Percentiles rank a stretch among this genome's conserved stretches.
phyloP scores from a whole-genome alignment of 1,284 basidiomycete species.

The Cutaneotrichosporon dermatis region DNA sequence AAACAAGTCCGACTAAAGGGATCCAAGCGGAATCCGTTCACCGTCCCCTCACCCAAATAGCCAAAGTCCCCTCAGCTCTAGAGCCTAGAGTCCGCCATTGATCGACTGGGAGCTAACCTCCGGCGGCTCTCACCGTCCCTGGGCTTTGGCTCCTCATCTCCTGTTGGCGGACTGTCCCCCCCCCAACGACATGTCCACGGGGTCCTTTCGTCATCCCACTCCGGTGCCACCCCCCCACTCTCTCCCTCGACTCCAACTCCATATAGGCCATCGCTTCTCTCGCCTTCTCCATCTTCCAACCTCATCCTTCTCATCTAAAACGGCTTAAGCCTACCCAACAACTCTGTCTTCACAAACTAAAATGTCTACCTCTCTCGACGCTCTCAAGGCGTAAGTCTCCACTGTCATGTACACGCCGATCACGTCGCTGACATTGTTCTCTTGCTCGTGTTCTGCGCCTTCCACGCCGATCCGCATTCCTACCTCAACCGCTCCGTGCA shows the following conservation, averaged over 20 bases:
- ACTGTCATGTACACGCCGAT: too few species aligned
- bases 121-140: too few species aligned
- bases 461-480: not conserved
- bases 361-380: constrained; percentile 24
- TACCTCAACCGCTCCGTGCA: not conserved
- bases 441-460: not conserved
- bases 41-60: too few species aligned
- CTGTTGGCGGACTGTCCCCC: not conserved
- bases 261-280: too few species aligned
- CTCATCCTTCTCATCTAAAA: not conserved
- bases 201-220: not conserved
- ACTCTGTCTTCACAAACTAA: not conserved
- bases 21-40: too few species aligned
- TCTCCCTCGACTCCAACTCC: not conserved
- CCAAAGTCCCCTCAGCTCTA: too few species aligned
- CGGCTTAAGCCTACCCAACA: not conserved
- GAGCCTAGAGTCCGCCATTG: too few species aligned
- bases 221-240: not conserved
- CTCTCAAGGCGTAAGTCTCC: constrained; percentile 24
- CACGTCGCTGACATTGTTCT: too few species aligned
- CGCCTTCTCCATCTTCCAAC: not conserved
- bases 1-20: too few species aligned
- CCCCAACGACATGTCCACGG: not conserved
- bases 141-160: too few species aligned
- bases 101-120: too few species aligned